These are phyloP conservation scores for Didymella exigua DNA, from an alignment of 2,329 filamentous ascomycete species.

Conservation along the genomic window DNA sequence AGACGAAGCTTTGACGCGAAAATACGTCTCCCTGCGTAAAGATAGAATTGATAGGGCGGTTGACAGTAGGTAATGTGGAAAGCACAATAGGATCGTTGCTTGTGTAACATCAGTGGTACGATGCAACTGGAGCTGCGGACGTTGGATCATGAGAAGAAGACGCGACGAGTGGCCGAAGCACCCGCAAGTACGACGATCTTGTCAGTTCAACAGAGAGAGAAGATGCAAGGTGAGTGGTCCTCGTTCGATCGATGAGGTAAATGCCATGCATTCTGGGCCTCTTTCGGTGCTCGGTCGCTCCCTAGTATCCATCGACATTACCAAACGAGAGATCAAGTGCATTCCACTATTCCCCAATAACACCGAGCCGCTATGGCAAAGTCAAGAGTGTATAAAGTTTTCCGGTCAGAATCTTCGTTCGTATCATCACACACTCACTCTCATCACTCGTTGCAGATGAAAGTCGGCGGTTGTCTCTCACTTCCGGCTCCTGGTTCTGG, in stretches of 20 bases:
- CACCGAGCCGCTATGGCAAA: background rate
- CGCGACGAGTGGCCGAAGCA: background rate
- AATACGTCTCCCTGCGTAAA: background rate
- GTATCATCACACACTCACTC: background rate
- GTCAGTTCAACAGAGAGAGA: background rate
- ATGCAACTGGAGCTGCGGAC: background rate
- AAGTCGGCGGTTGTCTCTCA: background rate
- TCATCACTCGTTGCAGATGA: constrained; percentile 5
- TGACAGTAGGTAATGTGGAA: background rate
- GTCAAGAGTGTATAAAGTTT: constrained; percentile 1
- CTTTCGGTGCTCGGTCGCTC: background rate
- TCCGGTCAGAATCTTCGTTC: background rate
- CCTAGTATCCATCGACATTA: constrained; percentile 1
- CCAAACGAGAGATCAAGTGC: background rate
- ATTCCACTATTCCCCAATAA: constrained; percentile 6
- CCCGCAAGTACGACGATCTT: background rate
- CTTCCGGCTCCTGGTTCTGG: background rate
- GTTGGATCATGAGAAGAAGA: background rate
- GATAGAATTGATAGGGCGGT: background rate
- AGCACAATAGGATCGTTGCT: background rate
- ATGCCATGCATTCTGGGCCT: constrained; percentile 1
- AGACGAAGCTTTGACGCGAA: background rate
- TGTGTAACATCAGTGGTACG: background rate
- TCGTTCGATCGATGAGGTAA: background rate
- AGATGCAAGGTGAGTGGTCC: constrained; percentile 1